phyloP scores from a whole-genome alignment of 495 filamentous ascomycete genomes.

The Haplographium delicatum region DNA sequence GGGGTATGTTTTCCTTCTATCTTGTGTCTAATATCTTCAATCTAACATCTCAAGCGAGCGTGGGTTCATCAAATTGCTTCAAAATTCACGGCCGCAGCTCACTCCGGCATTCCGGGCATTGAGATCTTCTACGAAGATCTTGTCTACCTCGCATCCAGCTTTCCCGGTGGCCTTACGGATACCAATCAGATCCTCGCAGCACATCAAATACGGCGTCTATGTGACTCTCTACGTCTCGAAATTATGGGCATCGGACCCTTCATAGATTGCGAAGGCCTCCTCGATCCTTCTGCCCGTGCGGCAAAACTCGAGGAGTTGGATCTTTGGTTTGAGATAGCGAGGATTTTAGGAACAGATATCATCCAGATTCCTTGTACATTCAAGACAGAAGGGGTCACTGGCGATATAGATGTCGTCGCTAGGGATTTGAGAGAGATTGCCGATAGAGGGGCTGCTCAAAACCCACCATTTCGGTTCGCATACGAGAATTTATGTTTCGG shows the following conservation, averaged over 20 bases:
- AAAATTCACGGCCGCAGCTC: constrained; percentile 62
- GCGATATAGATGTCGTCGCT: constrained; percentile 44
- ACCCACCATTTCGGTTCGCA: constrained; percentile 56
- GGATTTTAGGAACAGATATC: constrained; percentile 62
- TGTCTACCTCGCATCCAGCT: constrained; percentile 46
- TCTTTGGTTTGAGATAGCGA: constrained; percentile 71
- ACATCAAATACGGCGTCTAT: constrained; percentile 46
- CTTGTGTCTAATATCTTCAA: neutral
- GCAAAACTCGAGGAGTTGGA: constrained; percentile 55
- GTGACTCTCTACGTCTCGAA: constrained; percentile 50
- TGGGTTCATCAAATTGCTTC: constrained; percentile 53
- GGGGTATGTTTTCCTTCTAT: constrained; percentile 5
- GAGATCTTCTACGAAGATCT: constrained; percentile 83
- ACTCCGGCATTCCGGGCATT: constrained; percentile 62
- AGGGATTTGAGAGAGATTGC: constrained; percentile 59
- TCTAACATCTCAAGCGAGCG: constrained; percentile 29
- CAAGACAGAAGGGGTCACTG: constrained; percentile 51
- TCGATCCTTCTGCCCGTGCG: constrained; percentile 47
- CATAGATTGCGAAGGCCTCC: constrained; percentile 73
- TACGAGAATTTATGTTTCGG: constrained; percentile 89
- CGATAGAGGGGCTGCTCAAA: constrained; percentile 53
- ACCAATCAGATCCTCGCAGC: constrained; percentile 55
- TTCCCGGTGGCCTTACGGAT: constrained; percentile 27
- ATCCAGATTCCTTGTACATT: constrained; percentile 78
- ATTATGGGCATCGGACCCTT: constrained; percentile 78